Conservation (phyloP, 192 early-diverging fungal genomes). For the Pecoramyces ruminantium region DNA sequence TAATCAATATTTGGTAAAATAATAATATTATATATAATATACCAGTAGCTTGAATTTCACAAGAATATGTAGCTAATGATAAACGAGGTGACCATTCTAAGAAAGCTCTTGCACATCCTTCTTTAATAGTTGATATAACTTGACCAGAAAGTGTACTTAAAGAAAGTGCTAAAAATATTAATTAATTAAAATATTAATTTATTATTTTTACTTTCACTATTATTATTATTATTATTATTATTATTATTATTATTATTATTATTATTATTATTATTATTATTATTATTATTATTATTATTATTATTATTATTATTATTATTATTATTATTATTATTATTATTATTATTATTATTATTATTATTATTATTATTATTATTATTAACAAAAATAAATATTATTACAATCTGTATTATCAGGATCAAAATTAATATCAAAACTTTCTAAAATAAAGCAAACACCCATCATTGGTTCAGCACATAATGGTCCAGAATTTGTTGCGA, state of each 20-base stretch:
- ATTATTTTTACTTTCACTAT: too few species aligned
- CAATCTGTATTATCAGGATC: not conserved
- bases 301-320: too few species aligned
- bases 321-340: too few species aligned
- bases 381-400: constrained; percentile 2
- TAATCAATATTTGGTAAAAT: too few species aligned
- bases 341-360: constrained; percentile 9
- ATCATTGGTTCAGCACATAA: constrained; percentile 84
- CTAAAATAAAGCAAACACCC: constrained; percentile 65
- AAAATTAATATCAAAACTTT: constrained; percentile 28
- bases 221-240: too few species aligned
- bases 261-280: too few species aligned
- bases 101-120: constrained; percentile 67
- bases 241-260: too few species aligned
- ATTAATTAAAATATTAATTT: too few species aligned
- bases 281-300: too few species aligned
- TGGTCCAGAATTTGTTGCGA: constrained; percentile 74
- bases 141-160: constrained; percentile 47
- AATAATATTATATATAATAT: constrained; percentile 5
- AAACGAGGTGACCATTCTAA: constrained; percentile 87
- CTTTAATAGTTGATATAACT: constrained; percentile 70
- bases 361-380: not conserved
- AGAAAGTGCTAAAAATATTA: not conserved
- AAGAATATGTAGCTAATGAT: constrained; percentile 90
- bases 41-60: constrained; percentile 89